Evolutionary conservation across 176 grass and related monocot genomes (phyloP), one percentile per base, ranked within the genome.

Genomic region (Bolboschoenus planiculmis): DNA sequence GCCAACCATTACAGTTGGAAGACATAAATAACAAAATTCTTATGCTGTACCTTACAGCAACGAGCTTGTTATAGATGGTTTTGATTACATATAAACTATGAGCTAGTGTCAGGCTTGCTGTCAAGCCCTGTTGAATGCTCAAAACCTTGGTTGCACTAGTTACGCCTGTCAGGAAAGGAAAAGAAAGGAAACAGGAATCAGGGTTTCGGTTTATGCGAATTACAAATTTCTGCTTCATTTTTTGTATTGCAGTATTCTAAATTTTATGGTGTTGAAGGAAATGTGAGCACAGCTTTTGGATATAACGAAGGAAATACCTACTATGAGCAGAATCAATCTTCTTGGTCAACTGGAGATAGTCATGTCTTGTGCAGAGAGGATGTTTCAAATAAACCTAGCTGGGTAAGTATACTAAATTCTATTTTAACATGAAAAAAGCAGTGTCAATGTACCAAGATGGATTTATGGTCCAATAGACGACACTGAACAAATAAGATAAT

Each of bases 171-270:
- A 62, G 15, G 31, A 18, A 35, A 65, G 61, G 60, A 64, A 64
- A 29, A 13, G 68, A 47, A 39, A 68, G 34, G 63, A 66, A 66
- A 53, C 57, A 36, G 18, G 46, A 74, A 23, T 30, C 48, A 65
- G 7, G 27, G 16, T 71, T 79, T 44, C 46, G 66, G 42, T 35
- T 74, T 76, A 35, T 13, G 31, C 40, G 21, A 77, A 9, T 63
- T 20, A 59, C 83, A 60, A 53, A 56, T 67, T 51, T 15, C 7
- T 26, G 54, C 83, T 83, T 4, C 7, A 44, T 34, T 1, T 78
- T 56, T 78, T 78, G 33, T 47, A 7, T 82, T 87, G 63, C 57
- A 93, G 96, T 21, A 88, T 90, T 43, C 65, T 79, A 51, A 85
- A 24, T 48, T 74, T 63, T 90, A 86, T 64, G 83, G 68, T 81